Conservation (phyloP, 805 yeast species). For the Wickerhamiella vanderwaltii region DNA sequence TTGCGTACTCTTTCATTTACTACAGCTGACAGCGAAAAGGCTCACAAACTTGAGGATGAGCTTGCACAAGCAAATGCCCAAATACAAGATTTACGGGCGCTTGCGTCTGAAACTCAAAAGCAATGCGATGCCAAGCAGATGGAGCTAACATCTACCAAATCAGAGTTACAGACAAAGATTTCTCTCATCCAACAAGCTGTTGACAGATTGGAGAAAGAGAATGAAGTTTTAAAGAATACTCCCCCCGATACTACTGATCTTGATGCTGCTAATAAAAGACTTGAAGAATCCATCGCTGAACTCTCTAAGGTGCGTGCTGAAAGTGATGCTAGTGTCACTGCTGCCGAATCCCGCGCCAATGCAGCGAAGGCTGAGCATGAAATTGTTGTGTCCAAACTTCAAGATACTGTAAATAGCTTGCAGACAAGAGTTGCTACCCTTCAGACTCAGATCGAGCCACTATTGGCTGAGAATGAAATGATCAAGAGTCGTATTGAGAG, state of each 20-base stretch:
- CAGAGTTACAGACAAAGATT: background rate
- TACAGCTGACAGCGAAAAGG: constrained; percentile 18
- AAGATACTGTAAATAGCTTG: background rate
- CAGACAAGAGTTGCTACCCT: background rate
- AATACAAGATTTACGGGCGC: constrained; percentile 32
- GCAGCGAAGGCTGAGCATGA: background rate
- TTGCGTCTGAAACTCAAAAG: constrained; percentile 4
- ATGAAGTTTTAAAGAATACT: constrained; percentile 2
- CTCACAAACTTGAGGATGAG: constrained; percentile 33
- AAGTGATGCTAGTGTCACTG: background rate
- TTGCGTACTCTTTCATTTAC: constrained; percentile 5
- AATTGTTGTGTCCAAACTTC: constrained; percentile 1
- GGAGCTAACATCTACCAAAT: background rate
- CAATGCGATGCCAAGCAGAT: background rate
- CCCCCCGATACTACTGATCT: constrained; percentile 9
- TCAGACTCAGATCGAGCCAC: background rate
- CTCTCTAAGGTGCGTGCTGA: background rate
- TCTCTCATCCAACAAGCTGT: background rate
- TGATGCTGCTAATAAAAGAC: constrained; percentile 11
- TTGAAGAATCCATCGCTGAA: constrained; percentile 9
- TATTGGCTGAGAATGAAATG: background rate
- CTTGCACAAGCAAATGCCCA: constrained; percentile 26
- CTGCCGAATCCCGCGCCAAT: background rate
- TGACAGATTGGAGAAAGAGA: background rate
- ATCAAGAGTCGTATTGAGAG: background rate